Conservation (phyloP, 441 rosid species). For the Bocquillonia castaneifolia region DNA sequence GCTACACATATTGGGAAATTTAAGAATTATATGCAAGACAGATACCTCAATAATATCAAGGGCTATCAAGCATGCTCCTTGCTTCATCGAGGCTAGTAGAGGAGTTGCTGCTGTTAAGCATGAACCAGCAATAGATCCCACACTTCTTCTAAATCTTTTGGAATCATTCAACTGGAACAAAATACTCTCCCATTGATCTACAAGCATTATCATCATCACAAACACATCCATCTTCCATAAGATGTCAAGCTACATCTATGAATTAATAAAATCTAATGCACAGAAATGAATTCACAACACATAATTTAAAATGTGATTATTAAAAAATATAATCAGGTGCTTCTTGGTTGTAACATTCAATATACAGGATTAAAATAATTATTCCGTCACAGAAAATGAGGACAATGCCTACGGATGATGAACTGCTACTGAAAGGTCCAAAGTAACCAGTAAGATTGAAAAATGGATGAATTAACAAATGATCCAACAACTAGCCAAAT, state of each 20-base stretch:
- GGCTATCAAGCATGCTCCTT: conserved; percentile 62
- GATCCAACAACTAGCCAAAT: background rate
- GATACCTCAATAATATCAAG: conserved; percentile 75
- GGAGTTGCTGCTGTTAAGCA: conserved; percentile 72
- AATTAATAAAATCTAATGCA: background rate
- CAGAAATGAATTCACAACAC: background rate
- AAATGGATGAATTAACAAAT: background rate
- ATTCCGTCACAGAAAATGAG: background rate
- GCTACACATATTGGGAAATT: background rate
- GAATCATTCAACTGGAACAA: conserved; percentile 62
- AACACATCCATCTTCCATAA: background rate
- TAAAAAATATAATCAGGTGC: background rate
- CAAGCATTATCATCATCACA: conserved; percentile 19
- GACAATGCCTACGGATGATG: background rate
- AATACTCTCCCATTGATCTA: conserved; percentile 59
- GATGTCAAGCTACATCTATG: conserved; percentile 6
- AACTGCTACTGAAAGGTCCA: background rate
- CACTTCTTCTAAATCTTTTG: conserved; percentile 67
- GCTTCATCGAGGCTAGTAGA: conserved; percentile 66
- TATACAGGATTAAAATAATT: background rate
- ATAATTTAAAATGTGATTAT: background rate
- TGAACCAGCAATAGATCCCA: conserved; percentile 79
- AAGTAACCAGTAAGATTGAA: background rate
- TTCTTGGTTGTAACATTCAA: background rate
- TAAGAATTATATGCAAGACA: background rate